Conservation (phyloP, 1,139 yeast species). For the Debaryomyces subglobosus region DNA sequence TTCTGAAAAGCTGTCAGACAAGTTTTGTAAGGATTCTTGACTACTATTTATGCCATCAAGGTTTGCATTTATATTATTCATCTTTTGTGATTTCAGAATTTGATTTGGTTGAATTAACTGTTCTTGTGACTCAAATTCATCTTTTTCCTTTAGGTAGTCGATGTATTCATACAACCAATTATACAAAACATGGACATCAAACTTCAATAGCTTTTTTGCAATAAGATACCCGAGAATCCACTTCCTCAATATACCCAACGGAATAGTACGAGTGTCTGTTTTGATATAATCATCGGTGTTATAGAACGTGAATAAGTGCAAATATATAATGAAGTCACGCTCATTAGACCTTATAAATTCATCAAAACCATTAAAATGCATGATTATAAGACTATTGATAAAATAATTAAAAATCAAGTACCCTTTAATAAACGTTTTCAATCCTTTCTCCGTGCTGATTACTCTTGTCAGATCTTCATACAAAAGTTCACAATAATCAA, state of each 20-base stretch:
- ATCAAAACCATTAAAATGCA: slow-evolving; percentile 49
- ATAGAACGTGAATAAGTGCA: slow-evolving; percentile 48
- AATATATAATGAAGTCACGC: slow-evolving; percentile 47
- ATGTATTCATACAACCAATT: slow-evolving; percentile 46
- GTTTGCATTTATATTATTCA: background rate
- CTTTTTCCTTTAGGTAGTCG: slow-evolving; percentile 41
- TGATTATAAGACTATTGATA: slow-evolving; percentile 47
- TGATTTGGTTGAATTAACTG: background rate
- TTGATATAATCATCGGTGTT: slow-evolving; percentile 32
- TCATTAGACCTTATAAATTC: slow-evolving; percentile 42
- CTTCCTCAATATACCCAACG: slow-evolving; percentile 27
- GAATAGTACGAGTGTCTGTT: slow-evolving; percentile 25
- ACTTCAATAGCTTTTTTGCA: slow-evolving; percentile 34
- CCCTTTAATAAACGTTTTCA: slow-evolving; percentile 38
- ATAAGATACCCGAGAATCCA: slow-evolving; percentile 36
- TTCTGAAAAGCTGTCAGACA: background rate
- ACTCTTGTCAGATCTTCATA: slow-evolving; percentile 35
- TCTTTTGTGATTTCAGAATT: slow-evolving; percentile 3
- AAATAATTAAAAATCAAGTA: slow-evolving; percentile 48
- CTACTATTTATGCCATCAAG: background rate
- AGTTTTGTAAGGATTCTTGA: background rate
- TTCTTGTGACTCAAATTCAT: slow-evolving; percentile 15
- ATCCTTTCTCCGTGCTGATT: slow-evolving; percentile 21
- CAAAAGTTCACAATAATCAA: slow-evolving; percentile 45
- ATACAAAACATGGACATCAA: slow-evolving; percentile 42